phyloP scores from a whole-genome alignment of 2,329 filamentous ascomycete genomes.

The Hypoxylon sp. region DNA sequence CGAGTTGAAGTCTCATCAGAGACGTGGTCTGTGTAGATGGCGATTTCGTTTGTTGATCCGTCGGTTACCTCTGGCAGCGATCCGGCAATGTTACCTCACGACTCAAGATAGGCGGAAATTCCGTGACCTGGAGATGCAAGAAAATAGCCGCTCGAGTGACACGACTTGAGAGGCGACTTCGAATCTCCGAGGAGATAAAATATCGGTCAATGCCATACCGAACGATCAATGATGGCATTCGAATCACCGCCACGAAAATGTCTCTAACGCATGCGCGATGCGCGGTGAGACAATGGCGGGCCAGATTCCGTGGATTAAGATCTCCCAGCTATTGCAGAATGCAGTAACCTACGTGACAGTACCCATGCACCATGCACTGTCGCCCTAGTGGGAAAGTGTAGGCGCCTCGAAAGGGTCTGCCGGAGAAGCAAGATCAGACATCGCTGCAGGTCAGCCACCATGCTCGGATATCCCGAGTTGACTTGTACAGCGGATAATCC shows the following conservation, averaged over 20 bases:
- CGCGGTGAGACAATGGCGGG: constrained; percentile 27
- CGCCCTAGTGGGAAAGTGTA: constrained; percentile 24
- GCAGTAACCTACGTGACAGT: neutral
- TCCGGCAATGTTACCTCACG: constrained; percentile 5
- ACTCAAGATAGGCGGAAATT: constrained; percentile 18
- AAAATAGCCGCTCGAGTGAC: neutral
- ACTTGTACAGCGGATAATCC: constrained; percentile 41
- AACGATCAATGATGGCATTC: constrained; percentile 19
- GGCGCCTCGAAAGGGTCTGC: constrained; percentile 9
- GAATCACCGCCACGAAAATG: constrained; percentile 28
- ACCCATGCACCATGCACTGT: constrained; percentile 25
- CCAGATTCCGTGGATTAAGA: constrained; percentile 37
- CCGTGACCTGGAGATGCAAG: constrained; percentile 16
- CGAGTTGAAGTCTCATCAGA: constrained; percentile 6
- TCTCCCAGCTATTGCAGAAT: constrained; percentile 39
- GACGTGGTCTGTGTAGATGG: neutral
- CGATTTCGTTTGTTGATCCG: constrained; percentile 4
- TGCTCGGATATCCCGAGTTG: constrained; percentile 44
- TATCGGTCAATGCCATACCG: constrained; percentile 5
- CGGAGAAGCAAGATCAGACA: constrained; percentile 34
- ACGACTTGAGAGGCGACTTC: neutral
- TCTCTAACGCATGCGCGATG: constrained; percentile 24
- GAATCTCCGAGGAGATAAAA: constrained; percentile 21
- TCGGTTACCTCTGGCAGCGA: constrained; percentile 30
- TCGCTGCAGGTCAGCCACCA: constrained; percentile 47